A percentile compares a stretch with the other conserved stretches of the same genome.
These are phyloP conservation scores for Saturnispora dispora DNA, from an alignment of 805 yeast species.

Conservation along the genomic window DNA sequence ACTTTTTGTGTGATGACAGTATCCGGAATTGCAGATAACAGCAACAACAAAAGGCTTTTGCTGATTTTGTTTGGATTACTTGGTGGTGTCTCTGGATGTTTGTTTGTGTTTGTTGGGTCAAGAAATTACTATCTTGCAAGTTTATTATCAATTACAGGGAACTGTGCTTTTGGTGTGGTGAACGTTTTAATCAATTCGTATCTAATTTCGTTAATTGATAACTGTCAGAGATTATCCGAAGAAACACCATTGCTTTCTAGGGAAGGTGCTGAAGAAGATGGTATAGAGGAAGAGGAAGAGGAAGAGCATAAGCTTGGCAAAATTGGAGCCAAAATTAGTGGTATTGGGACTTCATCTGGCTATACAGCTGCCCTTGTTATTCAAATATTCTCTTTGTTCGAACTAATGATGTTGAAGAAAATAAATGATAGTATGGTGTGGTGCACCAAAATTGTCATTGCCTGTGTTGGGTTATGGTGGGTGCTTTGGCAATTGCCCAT, in stretches of 20 bases:
- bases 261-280: too few relatives aligned
- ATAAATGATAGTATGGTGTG: slow-evolving; percentile 18
- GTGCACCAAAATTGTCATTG: slow-evolving; percentile 50
- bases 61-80: slow-evolving; percentile 47
- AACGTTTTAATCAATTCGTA: slow-evolving; percentile 74
- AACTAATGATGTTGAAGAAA: slow-evolving; percentile 22
- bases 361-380: slow-evolving; percentile 61
- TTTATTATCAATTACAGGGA: slow-evolving; percentile 50
- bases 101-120: slow-evolving; percentile 32
- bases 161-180: slow-evolving; percentile 66
- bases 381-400: slow-evolving; percentile 48
- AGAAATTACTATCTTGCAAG: slow-evolving; percentile 42
- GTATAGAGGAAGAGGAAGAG: slow-evolving; percentile 4
- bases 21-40: slow-evolving; percentile 64
- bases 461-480: slow-evolving; percentile 74
- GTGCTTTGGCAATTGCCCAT: slow-evolving; percentile 59
- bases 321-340: slow-evolving; percentile 46
- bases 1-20: slow-evolving; percentile 61
- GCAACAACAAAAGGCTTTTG: slow-evolving; percentile 47
- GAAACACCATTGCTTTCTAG: neutral
- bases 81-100: slow-evolving; percentile 49
- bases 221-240: slow-evolving; percentile 19
- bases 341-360: slow-evolving; percentile 64
- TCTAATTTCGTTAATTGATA: slow-evolving; percentile 50
- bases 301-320: slow-evolving; percentile 24